These are phyloP conservation scores for Psophocarpus tetragonolobus DNA, from an alignment of 306 rosid species.

Conservation along the genomic window DNA sequence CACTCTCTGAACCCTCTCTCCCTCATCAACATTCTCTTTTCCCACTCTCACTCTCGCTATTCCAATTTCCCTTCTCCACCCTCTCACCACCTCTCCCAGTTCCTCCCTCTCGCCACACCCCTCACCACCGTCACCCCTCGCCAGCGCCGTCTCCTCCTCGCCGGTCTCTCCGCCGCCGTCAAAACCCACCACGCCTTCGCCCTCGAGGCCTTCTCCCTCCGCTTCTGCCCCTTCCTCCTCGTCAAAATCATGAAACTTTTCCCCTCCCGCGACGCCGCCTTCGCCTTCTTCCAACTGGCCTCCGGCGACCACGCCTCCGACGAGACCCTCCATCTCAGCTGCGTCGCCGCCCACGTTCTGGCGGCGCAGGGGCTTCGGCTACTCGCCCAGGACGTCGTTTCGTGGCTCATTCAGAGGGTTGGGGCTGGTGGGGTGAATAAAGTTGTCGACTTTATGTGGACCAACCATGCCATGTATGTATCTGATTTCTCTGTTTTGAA, in stretches of 20 bases:
- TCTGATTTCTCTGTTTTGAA: constrained; percentile 68
- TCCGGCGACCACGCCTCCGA: constrained; percentile 47
- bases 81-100: constrained; percentile 56
- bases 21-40: constrained; percentile 14
- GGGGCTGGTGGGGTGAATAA: constrained; percentile 52
- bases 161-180: constrained; percentile 58
- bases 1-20: not conserved
- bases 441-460: constrained; percentile 67
- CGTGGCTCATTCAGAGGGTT: constrained; percentile 55
- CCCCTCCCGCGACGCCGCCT: constrained; percentile 49
- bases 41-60: not conserved
- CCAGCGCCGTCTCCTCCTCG: constrained; percentile 58
- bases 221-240: constrained; percentile 57
- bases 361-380: constrained; percentile 48
- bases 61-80: constrained; percentile 16
- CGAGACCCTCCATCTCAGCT: constrained; percentile 41
- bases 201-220: constrained; percentile 51
- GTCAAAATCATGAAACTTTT: constrained; percentile 52
- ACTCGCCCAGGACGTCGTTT: constrained; percentile 68
- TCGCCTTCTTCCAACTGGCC: constrained; percentile 69
- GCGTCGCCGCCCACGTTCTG: constrained; percentile 60
- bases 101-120: constrained; percentile 51
- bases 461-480: constrained; percentile 48
- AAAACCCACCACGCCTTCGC: constrained; percentile 43
- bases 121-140: constrained; percentile 44